phyloP scores from a whole-genome alignment of 2,329 filamentous ascomycete species.

The Fusarium sp. region DNA sequence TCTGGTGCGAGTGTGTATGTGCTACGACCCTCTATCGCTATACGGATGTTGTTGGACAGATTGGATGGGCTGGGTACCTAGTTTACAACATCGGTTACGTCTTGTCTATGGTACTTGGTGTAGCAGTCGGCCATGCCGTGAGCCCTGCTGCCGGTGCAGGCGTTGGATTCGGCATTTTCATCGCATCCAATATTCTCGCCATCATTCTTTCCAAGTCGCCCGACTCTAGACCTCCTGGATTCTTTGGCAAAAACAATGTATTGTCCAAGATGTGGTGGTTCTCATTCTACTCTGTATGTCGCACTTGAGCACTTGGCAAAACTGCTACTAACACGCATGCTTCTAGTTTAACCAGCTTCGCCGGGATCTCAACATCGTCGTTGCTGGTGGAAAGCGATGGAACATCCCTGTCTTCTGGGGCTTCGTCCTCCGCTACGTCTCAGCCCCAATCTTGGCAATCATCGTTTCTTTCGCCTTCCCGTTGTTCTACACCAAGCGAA shows the following conservation, averaged over 20 bases:
- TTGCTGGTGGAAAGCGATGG: background rate
- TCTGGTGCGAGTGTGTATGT: background rate
- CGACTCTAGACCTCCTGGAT: background rate
- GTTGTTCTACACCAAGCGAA: background rate
- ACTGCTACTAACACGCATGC: background rate
- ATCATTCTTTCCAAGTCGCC: background rate
- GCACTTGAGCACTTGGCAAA: background rate
- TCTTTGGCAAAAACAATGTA: background rate
- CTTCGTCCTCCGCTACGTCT: background rate
- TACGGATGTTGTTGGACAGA: background rate
- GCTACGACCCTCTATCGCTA: background rate
- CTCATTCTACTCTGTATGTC: background rate
- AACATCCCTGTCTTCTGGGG: background rate
- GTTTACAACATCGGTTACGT: background rate
- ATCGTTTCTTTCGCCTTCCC: background rate
- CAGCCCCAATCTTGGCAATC: background rate
- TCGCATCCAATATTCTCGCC: background rate
- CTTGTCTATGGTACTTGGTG: background rate
- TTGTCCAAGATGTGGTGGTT: background rate
- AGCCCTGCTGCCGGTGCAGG: background rate
- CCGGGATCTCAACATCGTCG: background rate
- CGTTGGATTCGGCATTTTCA: background rate
- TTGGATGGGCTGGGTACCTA: background rate
- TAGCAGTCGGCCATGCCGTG: background rate
- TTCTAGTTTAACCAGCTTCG: background rate